Percentiles rank a stretch among this genome's conserved stretches.
Evolutionary conservation across 352 stramenopile genomes (phyloP).

Genomic region (Halophytophthora batemanensis): DNA sequence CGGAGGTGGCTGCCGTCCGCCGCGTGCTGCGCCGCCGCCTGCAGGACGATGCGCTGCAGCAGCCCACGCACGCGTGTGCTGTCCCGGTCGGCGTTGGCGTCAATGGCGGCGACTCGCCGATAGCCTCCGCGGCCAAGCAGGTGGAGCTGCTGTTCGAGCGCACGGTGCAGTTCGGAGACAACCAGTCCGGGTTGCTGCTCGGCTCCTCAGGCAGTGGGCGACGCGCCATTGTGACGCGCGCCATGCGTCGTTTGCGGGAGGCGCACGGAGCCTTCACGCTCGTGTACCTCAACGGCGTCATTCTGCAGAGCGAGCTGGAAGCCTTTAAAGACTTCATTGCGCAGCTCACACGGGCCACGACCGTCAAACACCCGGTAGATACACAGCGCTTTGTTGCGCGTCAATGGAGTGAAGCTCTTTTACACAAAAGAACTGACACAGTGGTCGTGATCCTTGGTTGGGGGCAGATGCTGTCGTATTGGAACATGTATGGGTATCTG

Average conservation of each 20-base stretch:
- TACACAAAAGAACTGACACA: background rate
- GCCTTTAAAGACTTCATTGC: constrained; percentile 80
- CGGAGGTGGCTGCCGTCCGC: too few relatives aligned
- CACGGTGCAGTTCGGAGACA: constrained; percentile 67
- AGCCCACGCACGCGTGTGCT: too few relatives aligned
- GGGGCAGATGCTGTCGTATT: constrained; percentile 63
- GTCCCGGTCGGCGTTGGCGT: too few relatives aligned
- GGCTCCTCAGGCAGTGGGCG: constrained; percentile 47
- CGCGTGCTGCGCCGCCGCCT: too few relatives aligned
- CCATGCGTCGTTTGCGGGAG: constrained; percentile 45
- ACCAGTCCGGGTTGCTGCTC: constrained; percentile 75
- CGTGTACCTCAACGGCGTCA: constrained; percentile 76
- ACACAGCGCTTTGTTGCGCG: too few relatives aligned
- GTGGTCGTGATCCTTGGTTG: constrained; percentile 2
- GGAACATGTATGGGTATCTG: constrained; percentile 84
- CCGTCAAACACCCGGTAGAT: constrained; percentile 65
- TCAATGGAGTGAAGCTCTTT: background rate
- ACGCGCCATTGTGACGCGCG: constrained; percentile 47
- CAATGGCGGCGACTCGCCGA: too few relatives aligned
- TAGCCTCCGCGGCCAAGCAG: constrained; percentile 21
- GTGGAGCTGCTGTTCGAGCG: constrained; percentile 65
- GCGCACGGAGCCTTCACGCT: constrained; percentile 42
- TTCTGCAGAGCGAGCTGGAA: constrained; percentile 82
- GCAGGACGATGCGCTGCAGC: too few relatives aligned
- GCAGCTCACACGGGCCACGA: constrained; percentile 51